A percentile compares a stretch with the other conserved stretches of the same genome.
Conservation (phyloP, 441 rosid genomes). For the Macaranga tanarius region DNA sequence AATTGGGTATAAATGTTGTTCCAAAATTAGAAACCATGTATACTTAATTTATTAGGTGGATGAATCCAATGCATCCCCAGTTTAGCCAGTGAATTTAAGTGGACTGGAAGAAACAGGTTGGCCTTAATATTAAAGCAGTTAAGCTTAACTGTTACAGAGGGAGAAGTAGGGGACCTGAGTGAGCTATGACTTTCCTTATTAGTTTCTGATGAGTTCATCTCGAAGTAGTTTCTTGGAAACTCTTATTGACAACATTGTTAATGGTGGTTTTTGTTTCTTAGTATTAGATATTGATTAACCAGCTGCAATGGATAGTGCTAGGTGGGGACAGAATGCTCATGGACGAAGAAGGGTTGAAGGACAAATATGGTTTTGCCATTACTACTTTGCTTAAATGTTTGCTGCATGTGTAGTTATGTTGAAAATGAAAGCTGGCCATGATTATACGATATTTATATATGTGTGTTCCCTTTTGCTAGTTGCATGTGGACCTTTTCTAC, state of each 20-base stretch:
- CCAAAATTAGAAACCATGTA: background rate
- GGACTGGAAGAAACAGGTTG: too few relatives aligned
- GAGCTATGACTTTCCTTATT: too few relatives aligned
- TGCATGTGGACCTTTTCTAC: background rate
- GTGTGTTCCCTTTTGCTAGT: background rate
- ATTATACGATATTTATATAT: too few relatives aligned
- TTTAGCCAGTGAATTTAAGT: too few relatives aligned
- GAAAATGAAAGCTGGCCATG: slow-evolving; percentile 19
- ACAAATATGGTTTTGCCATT: background rate
- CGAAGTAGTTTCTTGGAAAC: background rate
- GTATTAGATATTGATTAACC: too few relatives aligned
- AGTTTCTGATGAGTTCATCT: too few relatives aligned
- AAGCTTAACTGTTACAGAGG: too few relatives aligned
- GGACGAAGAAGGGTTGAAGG: background rate
- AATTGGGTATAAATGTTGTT: too few relatives aligned
- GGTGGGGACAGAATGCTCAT: background rate
- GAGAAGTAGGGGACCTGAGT: too few relatives aligned
- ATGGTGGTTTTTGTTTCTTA: too few relatives aligned
- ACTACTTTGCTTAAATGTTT: background rate
- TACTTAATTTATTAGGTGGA: background rate
- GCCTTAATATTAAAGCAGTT: too few relatives aligned
- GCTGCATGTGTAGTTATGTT: background rate
- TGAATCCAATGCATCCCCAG: too few relatives aligned
- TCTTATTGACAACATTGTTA: background rate
- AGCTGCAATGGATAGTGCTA: background rate